These are phyloP conservation scores for Diaporthe sp. DNA, from an alignment of 2,329 filamentous ascomycete species.

Conservation along the genomic window DNA sequence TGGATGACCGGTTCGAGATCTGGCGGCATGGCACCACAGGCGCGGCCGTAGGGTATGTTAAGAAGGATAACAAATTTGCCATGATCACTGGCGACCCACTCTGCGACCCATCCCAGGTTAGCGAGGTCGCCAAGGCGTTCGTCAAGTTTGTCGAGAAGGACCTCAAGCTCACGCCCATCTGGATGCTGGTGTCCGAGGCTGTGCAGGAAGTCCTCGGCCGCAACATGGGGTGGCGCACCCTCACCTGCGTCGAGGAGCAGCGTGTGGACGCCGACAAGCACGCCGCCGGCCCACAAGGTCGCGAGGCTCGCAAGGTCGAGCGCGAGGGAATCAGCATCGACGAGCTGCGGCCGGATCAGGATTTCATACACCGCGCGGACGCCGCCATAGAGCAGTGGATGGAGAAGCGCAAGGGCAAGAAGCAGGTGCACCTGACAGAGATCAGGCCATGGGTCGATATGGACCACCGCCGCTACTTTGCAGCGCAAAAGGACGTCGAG, in stretches of 20 bases:
- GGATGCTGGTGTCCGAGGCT: slow-evolving; percentile 86
- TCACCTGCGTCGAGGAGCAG: slow-evolving; percentile 91
- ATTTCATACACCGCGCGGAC: slow-evolving; percentile 76
- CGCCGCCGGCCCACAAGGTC: slow-evolving; percentile 70
- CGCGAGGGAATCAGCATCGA: slow-evolving; percentile 86
- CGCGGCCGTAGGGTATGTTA: slow-evolving; percentile 87
- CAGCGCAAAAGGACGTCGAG: slow-evolving; percentile 80
- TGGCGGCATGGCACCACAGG: slow-evolving; percentile 86
- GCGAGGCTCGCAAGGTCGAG: slow-evolving; percentile 75
- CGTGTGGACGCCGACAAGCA: slow-evolving; percentile 83
- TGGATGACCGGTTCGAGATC: slow-evolving; percentile 88
- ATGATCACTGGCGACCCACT: slow-evolving; percentile 91
- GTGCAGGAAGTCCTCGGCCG: slow-evolving; percentile 84
- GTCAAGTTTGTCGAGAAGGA: slow-evolving; percentile 81
- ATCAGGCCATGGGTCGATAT: slow-evolving; percentile 89
- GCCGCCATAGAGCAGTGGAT: slow-evolving; percentile 85
- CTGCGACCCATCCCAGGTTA: slow-evolving; percentile 83
- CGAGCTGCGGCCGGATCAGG: slow-evolving; percentile 74
- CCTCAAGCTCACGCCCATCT: slow-evolving; percentile 80
- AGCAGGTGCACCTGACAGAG: slow-evolving; percentile 90
- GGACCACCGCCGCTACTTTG: slow-evolving; percentile 87
- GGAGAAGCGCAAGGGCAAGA: slow-evolving; percentile 77
- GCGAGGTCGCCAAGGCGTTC: slow-evolving; percentile 79
- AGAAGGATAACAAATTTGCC: slow-evolving; percentile 78
- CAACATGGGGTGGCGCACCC: slow-evolving; percentile 87